Evolutionary conservation across 352 stramenopile species (phyloP), one percentile per base, ranked within the genome.

Genomic region (Globisporangium paddicum): DNA sequence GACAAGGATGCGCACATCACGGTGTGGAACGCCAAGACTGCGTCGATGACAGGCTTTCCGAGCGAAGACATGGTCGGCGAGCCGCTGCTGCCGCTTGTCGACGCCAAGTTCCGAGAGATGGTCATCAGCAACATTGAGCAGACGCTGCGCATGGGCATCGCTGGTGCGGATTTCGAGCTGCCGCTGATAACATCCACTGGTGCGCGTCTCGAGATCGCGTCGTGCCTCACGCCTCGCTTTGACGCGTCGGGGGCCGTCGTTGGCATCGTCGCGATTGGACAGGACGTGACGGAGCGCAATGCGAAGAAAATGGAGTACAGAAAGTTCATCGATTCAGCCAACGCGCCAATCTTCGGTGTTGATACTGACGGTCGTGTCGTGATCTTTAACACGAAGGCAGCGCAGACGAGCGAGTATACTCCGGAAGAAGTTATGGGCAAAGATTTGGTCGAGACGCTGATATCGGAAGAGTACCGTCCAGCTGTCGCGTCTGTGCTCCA

Each of bases 331-430:
- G 44, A 44, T 21, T 55, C 49, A 18, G 49, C 49, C n/a, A 55
- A 55, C 34, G 49, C 49, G 34, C 49, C 49, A n/a, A 55, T 55
- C 25, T 50, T 50, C 45, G 67, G 67, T 10, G 68, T 87, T 0
- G 77, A 87, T 52, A 77, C 69, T 0, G 38, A 80, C 44, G 73
- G 75, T 4, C 54, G 67, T 11, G 63, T 86, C 8, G 75, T 84
- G 32, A 86, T 86, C 54, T 97, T 90, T 66, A 97, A 97, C 58
- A 64, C 90, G 19, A 93, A 90, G 49, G 87, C 82, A 2, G 62
- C 73, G 5, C 80, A 83, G 51, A 76, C 77, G 11, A 95, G 78
- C 40, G 87, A 93, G 60, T 96, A 90, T 64, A 64, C 66, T 4
- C 77, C 80, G 5, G 68, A 90, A 32, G 90, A 97, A 67, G 86